Base-by-base conservation (phyloP, 345 rosid species). In the Eutrema heterophyllum region DNA sequence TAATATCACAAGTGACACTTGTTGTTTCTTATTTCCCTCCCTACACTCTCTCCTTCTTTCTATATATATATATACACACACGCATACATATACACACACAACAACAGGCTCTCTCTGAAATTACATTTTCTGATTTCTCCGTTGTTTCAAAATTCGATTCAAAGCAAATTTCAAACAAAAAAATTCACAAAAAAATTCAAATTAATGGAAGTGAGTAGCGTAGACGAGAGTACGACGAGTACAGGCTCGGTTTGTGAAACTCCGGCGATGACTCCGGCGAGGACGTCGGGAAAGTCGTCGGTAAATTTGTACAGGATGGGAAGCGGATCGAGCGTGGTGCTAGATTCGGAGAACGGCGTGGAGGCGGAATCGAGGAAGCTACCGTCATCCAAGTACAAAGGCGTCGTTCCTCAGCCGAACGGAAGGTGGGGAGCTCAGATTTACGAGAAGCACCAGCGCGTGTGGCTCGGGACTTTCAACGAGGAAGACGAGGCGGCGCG, bases 341-440 rank as follows among this genome's bases (percentile, higher is more conserved):
- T 94, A 14, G 96, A 91, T 56, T 65, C 82, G 0, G 96, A 91
- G 46, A 73, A 83, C 71, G 91, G 90, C 4, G 81, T 80, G 0
- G 99, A 92, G 45, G 93, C 92, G 2, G 97, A 95, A 67, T 92
- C 98, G 2, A 83, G 90, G 32, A 95, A 92, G 81, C 85, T 92
- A 14, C 96, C 97, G 3, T 90, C 97, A 10, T 96, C 99, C 0
- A 86, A 86, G 21, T 96, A 86, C 85, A 96, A 96, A 75, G 99
- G 99, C 0, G 99, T 96, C 0, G 99, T 96, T 14, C 95, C 98
- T 0, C 98, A 96, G 64, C 99, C 98, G 1, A 96, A 96, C 79
- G 97, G 99, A 40, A 84, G 98, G 1, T 96, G 99, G 99, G 99
- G 99, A 4, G 96, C 97, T 14, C 98, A 96, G 88, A 96, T 96